Evolutionary conservation across 306 rosid species (phyloP).

Genomic region (Prunus salicina): DNA sequence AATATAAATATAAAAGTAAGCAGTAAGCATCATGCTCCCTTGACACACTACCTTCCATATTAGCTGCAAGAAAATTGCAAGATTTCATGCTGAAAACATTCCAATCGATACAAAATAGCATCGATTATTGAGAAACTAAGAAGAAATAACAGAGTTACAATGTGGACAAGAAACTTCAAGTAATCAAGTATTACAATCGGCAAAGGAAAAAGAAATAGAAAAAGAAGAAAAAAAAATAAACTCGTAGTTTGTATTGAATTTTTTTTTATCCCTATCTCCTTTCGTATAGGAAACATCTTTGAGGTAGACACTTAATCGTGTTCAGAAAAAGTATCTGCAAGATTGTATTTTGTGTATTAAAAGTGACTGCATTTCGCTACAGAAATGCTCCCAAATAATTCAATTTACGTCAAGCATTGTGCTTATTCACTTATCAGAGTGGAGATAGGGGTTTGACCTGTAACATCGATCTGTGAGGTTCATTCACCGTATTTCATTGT

Average conservation of each 20-base stretch:
- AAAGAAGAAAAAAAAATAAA: too few species aligned
- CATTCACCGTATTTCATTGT: conserved; percentile 71
- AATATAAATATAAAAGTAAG: neutral
- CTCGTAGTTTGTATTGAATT: neutral
- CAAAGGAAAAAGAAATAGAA: neutral
- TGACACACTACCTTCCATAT: neutral
- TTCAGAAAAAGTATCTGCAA: conserved; percentile 1
- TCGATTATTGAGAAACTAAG: neutral
- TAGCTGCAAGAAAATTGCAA: neutral
- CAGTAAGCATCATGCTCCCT: neutral
- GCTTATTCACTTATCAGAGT: neutral
- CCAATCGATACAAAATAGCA: neutral
- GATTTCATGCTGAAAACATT: neutral
- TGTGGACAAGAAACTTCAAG: neutral
- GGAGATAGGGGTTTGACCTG: conserved; percentile 6
- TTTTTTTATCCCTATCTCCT: neutral
- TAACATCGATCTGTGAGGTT: conserved; percentile 9
- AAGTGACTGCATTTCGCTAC: neutral
- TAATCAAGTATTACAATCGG: neutral
- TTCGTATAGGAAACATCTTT: neutral
- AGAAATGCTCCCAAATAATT: neutral
- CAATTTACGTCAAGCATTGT: neutral
- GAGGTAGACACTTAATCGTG: neutral
- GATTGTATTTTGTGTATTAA: neutral
- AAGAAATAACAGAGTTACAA: neutral